Base-by-base conservation (phyloP, 768 basidiomycete species). In the Trametes villosa region DNA sequence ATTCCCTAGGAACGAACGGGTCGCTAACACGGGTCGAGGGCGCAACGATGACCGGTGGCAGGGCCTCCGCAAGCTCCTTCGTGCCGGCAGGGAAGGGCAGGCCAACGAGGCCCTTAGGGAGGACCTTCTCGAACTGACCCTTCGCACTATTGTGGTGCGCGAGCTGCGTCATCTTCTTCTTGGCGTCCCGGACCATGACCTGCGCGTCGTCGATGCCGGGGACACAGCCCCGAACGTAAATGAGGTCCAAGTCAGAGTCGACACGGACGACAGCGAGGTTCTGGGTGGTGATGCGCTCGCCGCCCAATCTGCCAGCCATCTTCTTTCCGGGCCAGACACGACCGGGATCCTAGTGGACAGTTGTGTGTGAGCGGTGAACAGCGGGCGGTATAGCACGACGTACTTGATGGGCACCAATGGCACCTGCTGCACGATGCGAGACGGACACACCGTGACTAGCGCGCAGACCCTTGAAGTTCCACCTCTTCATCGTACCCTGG, bases 321-420 rank as follows among this genome's bases (percentile, higher is more conserved):
- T 98, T 98, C 79, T 95, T 97, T 36, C 97, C 97, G 4, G 97
- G 97, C 77, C 92, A 94, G 6, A 98, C 82, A 68, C 97, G 87
- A 47, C 97, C 97, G 26, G 97, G 96, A 69, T 97, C 95, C 95
- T 98, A 62, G 17, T 53, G 11, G 42, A 61, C 47, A 41, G 18
- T n/a, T 11, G 59, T 60, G 26, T 52, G 34, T 51, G 11, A 44
- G 40, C 40, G 22, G 53, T 18, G 53, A 22, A 34, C 41, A 6
- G 20, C 47, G 17, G 17, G 24, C 11, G 33, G 5, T 53, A 17
- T 47, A 29, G 40, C 18, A 50, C 20, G 46, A 73, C 81, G 62
- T 65, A 94, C 96, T 81, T 98, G 96, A 73, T 96, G 93, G 68
- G 91, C 91, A 74, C 97, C 97, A 9, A 92, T 96, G 8, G 95